Conservation (phyloP, 805 yeast genomes). For the Wickerhamiella domercqiae region DNA sequence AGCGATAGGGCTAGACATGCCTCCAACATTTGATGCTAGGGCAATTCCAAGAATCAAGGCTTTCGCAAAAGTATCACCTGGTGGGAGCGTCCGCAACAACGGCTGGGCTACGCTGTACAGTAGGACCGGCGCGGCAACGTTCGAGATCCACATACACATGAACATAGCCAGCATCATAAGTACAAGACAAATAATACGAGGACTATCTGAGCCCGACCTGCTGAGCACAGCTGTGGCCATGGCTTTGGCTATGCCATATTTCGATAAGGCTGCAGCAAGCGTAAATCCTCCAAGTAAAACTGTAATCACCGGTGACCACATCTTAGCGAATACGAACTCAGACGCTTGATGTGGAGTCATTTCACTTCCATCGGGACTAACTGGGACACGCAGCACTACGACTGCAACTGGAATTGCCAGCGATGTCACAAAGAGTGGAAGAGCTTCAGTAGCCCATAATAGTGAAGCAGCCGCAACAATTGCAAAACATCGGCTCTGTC, state of each 20-base stretch:
- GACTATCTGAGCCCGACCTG: constrained; percentile 65
- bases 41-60: constrained; percentile 86
- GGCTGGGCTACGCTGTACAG: constrained; percentile 89
- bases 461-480: constrained; percentile 65
- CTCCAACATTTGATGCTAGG: constrained; percentile 82
- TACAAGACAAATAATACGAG: constrained; percentile 57
- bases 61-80: constrained; percentile 60
- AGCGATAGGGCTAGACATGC: constrained; percentile 95
- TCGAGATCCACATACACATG: constrained; percentile 88
- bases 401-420: constrained; percentile 67
- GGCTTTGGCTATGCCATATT: constrained; percentile 74
- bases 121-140: constrained; percentile 93
- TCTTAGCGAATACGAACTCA: constrained; percentile 59
- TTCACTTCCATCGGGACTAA: constrained; percentile 20
- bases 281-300: constrained; percentile 86
- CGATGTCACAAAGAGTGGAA: constrained; percentile 84
- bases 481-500: constrained; percentile 72
- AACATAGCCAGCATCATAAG: constrained; percentile 78
- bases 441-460: constrained; percentile 91
- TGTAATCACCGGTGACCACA: constrained; percentile 95
- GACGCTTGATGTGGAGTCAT: constrained; percentile 58
- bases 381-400: constrained; percentile 51
- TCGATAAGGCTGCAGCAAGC: constrained; percentile 84
- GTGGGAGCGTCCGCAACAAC: constrained; percentile 65
- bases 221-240: constrained; percentile 70